A percentile compares a stretch with the other conserved stretches of the same genome.
phyloP scores from a whole-genome alignment of 805 yeast species.

The Suhomyces pyralidae region DNA sequence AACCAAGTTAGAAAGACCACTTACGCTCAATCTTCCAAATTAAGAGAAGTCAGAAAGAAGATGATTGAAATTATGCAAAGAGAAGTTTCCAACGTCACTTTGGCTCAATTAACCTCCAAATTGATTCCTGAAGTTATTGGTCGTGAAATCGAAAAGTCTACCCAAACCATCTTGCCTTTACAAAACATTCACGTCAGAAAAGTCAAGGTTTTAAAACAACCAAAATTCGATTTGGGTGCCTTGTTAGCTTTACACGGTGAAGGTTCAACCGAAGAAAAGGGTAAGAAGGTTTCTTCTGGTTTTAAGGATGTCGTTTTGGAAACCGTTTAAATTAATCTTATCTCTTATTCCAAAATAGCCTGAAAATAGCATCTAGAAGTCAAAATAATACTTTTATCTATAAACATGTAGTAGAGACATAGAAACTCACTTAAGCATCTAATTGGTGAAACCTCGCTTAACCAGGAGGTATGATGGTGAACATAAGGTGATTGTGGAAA shows the following conservation, averaged over 20 bases:
- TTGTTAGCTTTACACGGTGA: slow-evolving; percentile 98
- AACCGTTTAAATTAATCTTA: slow-evolving; percentile 62
- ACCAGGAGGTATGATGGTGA: too few species aligned
- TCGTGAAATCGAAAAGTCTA: slow-evolving; percentile 96
- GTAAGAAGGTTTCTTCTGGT: slow-evolving; percentile 94
- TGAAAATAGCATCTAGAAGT: slow-evolving; percentile 8
- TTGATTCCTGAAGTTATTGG: slow-evolving; percentile 98
- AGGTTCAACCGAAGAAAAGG: slow-evolving; percentile 83
- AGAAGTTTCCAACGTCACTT: slow-evolving; percentile 91
- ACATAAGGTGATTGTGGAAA: too few species aligned
- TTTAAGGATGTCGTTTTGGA: slow-evolving; percentile 99
- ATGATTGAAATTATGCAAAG: slow-evolving; percentile 94
- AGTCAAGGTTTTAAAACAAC: slow-evolving; percentile 97
- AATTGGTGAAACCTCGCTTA: too few species aligned
- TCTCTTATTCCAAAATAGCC: slow-evolving; percentile 1
- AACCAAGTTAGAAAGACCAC: slow-evolving; percentile 97
- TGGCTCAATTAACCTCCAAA: slow-evolving; percentile 95
- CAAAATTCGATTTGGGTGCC: slow-evolving; percentile 97
- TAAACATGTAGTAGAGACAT: not conserved
- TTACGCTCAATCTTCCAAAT: slow-evolving; percentile 96
- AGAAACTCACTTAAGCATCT: too few species aligned
- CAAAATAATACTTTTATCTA: slow-evolving; percentile 1
- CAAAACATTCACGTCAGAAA: slow-evolving; percentile 99
- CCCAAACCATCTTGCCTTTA: slow-evolving; percentile 92
- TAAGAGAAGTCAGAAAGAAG: slow-evolving; percentile 96